phyloP scores from a whole-genome alignment of 1,284 basidiomycete species.

The Rhodotorula sp. region DNA sequence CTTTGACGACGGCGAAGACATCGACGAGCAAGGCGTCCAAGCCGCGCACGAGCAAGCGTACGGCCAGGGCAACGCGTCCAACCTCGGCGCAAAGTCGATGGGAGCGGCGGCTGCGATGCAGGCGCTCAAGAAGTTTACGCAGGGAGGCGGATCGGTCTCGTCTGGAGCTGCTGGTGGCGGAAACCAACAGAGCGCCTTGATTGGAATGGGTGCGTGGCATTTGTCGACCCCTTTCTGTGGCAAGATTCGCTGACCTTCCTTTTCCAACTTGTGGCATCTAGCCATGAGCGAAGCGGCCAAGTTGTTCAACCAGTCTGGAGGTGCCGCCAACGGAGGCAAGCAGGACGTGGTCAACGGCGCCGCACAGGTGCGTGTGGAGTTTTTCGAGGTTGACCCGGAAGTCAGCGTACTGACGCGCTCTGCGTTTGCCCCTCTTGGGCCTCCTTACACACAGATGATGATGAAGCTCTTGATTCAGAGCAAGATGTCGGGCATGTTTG shows the following conservation, averaged over 20 bases:
- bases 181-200: slow-evolving; percentile 29
- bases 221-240: neutral
- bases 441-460: slow-evolving; percentile 33
- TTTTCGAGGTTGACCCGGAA: too few relatives aligned
- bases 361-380: slow-evolving; percentile 14
- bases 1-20: slow-evolving; percentile 28
- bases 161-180: slow-evolving; percentile 21
- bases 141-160: neutral
- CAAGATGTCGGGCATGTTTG: slow-evolving; percentile 18
- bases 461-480: slow-evolving; percentile 47
- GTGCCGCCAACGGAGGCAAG: slow-evolving; percentile 45
- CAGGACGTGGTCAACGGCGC: slow-evolving; percentile 49
- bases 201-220: slow-evolving; percentile 21
- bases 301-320: slow-evolving; percentile 46
- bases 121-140: slow-evolving; percentile 40
- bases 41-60: slow-evolving; percentile 42
- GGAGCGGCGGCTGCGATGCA: slow-evolving; percentile 40
- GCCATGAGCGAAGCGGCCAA: slow-evolving; percentile 45
- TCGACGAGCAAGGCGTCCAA: slow-evolving; percentile 40
- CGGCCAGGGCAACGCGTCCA: slow-evolving; percentile 23
- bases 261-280: neutral
- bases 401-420: neutral
- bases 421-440: too few relatives aligned
- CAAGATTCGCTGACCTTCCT: too few relatives aligned
- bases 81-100: slow-evolving; percentile 30